Evolutionary conservation across 768 basidiomycete genomes (phyloP).

Genomic region (Boletus eberwhitei): DNA sequence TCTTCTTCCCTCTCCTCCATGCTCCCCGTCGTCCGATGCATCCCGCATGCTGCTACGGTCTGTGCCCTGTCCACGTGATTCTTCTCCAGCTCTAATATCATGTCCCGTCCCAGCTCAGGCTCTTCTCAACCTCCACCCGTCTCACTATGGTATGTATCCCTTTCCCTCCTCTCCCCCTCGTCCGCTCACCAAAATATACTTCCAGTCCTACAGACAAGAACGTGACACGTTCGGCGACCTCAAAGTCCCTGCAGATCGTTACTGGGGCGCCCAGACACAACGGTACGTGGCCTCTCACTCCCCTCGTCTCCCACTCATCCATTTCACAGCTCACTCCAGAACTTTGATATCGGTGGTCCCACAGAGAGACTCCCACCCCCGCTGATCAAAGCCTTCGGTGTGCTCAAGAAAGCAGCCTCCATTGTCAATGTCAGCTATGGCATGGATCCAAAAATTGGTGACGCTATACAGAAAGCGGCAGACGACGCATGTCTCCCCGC

Average conservation of each 20-base stretch:
- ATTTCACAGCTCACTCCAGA: slow-evolving; percentile 73
- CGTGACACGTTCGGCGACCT: slow-evolving; percentile 96
- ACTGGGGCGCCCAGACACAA: slow-evolving; percentile 99
- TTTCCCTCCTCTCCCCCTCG: neutral
- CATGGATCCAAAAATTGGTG: slow-evolving; percentile 79
- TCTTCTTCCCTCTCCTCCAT: slow-evolving; percentile 3
- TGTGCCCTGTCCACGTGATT: slow-evolving; percentile 24
- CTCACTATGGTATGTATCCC: slow-evolving; percentile 37
- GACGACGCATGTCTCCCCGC: slow-evolving; percentile 67
- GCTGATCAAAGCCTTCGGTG: slow-evolving; percentile 97
- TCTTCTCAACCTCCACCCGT: slow-evolving; percentile 31
- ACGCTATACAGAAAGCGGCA: slow-evolving; percentile 88
- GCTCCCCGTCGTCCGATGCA: slow-evolving; percentile 14
- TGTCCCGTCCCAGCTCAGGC: neutral
- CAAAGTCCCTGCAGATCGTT: slow-evolving; percentile 80
- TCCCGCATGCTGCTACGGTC: neutral
- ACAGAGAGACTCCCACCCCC: slow-evolving; percentile 90
- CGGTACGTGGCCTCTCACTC: slow-evolving; percentile 44
- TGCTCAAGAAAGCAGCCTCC: slow-evolving; percentile 95
- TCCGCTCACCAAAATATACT: slow-evolving; percentile 25
- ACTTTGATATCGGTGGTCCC: slow-evolving; percentile 97
- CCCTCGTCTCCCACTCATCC: slow-evolving; percentile 9
- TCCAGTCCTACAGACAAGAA: slow-evolving; percentile 68
- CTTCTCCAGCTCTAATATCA: neutral
- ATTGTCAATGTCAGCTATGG: slow-evolving; percentile 89